Base-by-base conservation (phyloP, 192 early-diverging fungal species). In the Coemansia guatemalensis region DNA sequence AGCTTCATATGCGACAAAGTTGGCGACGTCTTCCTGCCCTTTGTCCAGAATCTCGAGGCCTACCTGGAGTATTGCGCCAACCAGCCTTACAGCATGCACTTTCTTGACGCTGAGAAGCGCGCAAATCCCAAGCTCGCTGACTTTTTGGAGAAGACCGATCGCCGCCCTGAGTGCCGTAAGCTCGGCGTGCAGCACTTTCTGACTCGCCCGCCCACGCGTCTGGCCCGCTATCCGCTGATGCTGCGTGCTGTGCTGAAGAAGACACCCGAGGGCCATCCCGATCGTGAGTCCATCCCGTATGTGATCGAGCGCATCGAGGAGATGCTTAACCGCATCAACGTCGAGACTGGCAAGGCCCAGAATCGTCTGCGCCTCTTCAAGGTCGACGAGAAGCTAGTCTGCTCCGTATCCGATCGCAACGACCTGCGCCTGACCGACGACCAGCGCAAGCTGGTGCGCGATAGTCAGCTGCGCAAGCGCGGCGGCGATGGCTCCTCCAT, bases 31-130 rank as follows among this genome's bases (percentile, higher is more conserved):
- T 89, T 98, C 57, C 53, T 92, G 39, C 69, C 83, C 57, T 84
- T 90, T 71, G 88, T 88, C 5, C 71, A 82, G 48, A 82, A 84
- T 49, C 87, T 95, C 51, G 81, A 90, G 50, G 86, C 88, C 5
- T 96, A 94, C 68, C 86, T 94, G 27, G 81, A 87, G 30, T 98
- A 98, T 76, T 92, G 93, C 41, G 90, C 88, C 8, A 88, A 92
- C 68, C 92, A 94, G 65, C 85, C 89, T 30, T 90, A 88, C 65
- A 90, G 88, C 44, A 90, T 91, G 75, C 87, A 89, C 73, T 83
- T 86, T 32, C 83, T 97, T 66, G 93, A 95, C 55, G 85, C 86
- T 14, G 95, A 97, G 63, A 88, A 85, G 65, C 78, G 79, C 27
- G 74, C 58, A 29, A 94, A 93, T 51, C 48, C 52, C 17, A 79